Evolutionary conservation across 441 rosid species (phyloP).

Genomic region (Pelargonium australe): DNA sequence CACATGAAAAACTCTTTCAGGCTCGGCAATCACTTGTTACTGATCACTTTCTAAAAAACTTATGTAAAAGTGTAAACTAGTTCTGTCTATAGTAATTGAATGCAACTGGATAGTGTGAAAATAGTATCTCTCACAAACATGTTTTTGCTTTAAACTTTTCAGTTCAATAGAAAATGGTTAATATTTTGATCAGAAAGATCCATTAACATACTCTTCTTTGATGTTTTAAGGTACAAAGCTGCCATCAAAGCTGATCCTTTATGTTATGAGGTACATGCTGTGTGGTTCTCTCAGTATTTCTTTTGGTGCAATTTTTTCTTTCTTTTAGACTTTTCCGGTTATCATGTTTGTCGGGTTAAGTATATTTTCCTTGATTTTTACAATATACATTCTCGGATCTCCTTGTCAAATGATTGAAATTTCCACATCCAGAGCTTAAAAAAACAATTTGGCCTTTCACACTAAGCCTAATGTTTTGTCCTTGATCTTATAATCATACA

Average conservation of each 20-base stretch:
- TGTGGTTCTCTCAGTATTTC: constrained; percentile 5
- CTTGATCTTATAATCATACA: constrained; percentile 1
- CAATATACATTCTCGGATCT: constrained; percentile 1
- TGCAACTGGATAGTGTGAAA: too few species aligned
- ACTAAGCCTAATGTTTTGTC: not conserved
- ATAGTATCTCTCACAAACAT: not conserved
- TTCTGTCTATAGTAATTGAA: too few species aligned
- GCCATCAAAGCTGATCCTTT: constrained; percentile 93
- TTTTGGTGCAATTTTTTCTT: not conserved
- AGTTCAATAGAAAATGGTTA: not conserved
- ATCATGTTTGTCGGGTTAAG: not conserved
- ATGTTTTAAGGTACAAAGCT: constrained; percentile 73
- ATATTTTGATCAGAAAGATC: not conserved
- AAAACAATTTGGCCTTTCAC: not conserved
- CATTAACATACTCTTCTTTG: constrained; percentile 15
- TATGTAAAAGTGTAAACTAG: too few species aligned
- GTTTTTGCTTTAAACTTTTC: not conserved
- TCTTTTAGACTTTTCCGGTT: not conserved
- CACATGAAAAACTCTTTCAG: too few species aligned
- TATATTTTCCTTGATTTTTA: not conserved
- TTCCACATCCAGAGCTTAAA: not conserved
- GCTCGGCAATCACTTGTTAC: too few species aligned
- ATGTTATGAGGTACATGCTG: constrained; percentile 72
- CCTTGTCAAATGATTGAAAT: not conserved
- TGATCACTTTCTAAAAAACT: too few species aligned